phyloP scores from a whole-genome alignment of 805 yeast species.

The Kodamaea fukazawae region DNA sequence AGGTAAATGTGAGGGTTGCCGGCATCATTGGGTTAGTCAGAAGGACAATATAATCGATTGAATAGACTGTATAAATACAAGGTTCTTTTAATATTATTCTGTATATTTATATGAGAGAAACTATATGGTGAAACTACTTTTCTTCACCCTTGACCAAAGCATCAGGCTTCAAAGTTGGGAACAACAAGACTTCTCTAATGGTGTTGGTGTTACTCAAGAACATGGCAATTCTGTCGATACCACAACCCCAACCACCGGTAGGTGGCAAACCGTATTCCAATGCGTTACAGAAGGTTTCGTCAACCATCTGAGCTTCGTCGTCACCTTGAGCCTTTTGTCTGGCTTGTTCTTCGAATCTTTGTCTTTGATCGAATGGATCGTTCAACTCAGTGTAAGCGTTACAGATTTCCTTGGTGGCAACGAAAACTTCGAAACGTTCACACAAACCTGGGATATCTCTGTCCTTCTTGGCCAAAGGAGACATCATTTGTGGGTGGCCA shows the following conservation, averaged over 20 bases:
- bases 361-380: conserved; percentile 98
- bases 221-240: conserved; percentile 98
- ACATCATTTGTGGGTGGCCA: conserved; percentile 99
- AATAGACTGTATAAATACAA: no score
- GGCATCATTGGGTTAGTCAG: no score
- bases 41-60: no score
- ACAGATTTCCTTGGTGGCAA: conserved; percentile 96
- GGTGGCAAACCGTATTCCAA: conserved; percentile 98
- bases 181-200: conserved; percentile 93
- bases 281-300: conserved; percentile 96
- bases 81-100: no score
- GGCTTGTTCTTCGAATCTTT: conserved; percentile 97
- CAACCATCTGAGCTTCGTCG: conserved; percentile 96
- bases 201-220: conserved; percentile 95
- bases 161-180: conserved; percentile 99
- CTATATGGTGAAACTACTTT: conserved; percentile 6
- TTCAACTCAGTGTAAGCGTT: conserved; percentile 98
- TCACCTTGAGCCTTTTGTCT: conserved; percentile 98
- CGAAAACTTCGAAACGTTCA: conserved; percentile 97
- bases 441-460: conserved; percentile 91
- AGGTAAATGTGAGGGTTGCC: conserved; percentile 5
- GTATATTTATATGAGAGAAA: no score
- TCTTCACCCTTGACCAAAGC: conserved; percentile 39
- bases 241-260: conserved; percentile 99
- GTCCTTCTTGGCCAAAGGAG: conserved; percentile 96